Base-by-base conservation (phyloP, 768 basidiomycete genomes). In the Lactarius quietus region DNA sequence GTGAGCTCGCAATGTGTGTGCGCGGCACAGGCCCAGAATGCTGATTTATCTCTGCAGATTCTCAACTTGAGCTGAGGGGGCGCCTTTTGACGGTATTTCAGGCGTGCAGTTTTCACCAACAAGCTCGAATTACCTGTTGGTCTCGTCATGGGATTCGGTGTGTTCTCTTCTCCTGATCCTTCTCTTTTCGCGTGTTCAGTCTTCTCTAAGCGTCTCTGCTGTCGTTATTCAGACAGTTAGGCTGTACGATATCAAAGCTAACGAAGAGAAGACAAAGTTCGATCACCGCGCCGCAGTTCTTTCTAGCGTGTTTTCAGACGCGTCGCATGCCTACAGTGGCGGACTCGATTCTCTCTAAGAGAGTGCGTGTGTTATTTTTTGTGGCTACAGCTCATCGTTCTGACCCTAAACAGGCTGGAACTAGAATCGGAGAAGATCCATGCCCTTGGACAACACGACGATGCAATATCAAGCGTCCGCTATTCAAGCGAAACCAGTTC, bases 271-370 rank as follows among this genome's bases (percentile, higher is more conserved):
- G 70, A 82, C 85, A n/a, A 93, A 92, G 69, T 93, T 92, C 70
- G 89, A 93, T 53, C 91, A 96, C 65, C 85, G 92, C 23, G 93
- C 93, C 6, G 91, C 95, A 0, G 88, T 98, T 12, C 81, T 98
- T n/a, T 84, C 89, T 2, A 89, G 89, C 68, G 80, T 85, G 61
- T 98, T 93, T 74, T 82, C 79, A 1, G 88, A 91, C 64, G 81
- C 79, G 1, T 77, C 77, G 8, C 83, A 84, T 63, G 94, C 83
- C 0, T 98, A 86, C 72, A 94, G 90, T 63, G 96, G 93, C 5
- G 94, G 95, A 0, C 78, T 97, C 26, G 94, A 95, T 70, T 90
- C 10, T 84, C 87, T 26, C 85, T 97, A 3, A 77, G 92, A 75
- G 85, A 90, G 94, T 96, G 66, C 69, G 88, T 83, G 56, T n/a